Base-by-base conservation (phyloP, 2,329 filamentous ascomycete genomes). In the Xylariaceae sp. region DNA sequence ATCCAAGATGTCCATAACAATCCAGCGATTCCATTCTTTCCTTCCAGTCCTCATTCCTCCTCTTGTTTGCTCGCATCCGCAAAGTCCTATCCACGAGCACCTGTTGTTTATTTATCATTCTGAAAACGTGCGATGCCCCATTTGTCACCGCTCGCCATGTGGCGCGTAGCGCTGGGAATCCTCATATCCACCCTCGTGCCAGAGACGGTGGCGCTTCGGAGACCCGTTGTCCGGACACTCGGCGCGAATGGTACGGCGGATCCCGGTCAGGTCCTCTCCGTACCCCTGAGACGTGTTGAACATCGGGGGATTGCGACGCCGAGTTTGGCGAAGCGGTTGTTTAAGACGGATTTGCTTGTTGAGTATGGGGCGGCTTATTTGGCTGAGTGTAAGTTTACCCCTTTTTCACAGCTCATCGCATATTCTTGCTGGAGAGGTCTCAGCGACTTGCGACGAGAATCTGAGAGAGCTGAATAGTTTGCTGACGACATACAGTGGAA, bases 401-500 rank as follows among this genome's bases (percentile, higher is more conserved):
- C 39, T 35, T 37, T 39, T 13, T 30, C 23, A 18, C 17, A 18
- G 17, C 17, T 18, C 17, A 18, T 18, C 17, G 17, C 17, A 18
- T 18, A 18, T 18, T 18, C 17, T 18, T 18, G 17, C 17, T 18
- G 17, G 17, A 18, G 17, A 18, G 17, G 2, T 18, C 17, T 18
- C 17, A 18, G 17, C 17, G 17, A 18, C 17, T 18, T 18, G 17
- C 17, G 17, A 18, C 17, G 17, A 18, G 17, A 18, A 18, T 18
- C 17, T 18, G 17, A 18, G 17, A 18, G 17, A 18, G 17, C 1
- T 18, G 17, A 18, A 18, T 18, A 18, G 17, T 18, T 18, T 53
- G 50, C 65, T 67, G 50, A 67, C 51, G 18, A 15, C 18, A 30
- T 47, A 56, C 11, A 80, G 78, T 80, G 47, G 69, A 72, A 30